Conservation (phyloP, 257 asterid genomes). For the Solanum chilense region DNA sequence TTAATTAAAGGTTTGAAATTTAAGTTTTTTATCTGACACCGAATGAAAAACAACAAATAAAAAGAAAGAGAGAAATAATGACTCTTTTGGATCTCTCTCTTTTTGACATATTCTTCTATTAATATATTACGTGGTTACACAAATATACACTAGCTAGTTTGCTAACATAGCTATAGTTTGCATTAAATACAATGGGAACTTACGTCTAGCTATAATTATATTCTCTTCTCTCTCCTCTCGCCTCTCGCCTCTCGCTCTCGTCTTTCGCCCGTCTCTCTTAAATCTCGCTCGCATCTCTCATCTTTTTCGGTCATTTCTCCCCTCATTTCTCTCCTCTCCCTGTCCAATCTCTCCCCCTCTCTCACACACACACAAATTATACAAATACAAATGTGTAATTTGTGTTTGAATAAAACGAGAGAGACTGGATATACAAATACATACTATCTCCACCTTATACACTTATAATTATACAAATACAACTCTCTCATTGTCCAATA, state of each 20-base stretch:
- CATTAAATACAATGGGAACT: neutral
- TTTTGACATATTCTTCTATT: too few species aligned
- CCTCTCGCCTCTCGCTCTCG: neutral
- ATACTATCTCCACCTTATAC: too few species aligned
- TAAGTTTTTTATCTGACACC: rapidly evolving
- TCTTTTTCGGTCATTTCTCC: too few species aligned
- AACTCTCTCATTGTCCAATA: neutral
- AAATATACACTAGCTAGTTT: too few species aligned
- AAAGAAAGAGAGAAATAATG: neutral
- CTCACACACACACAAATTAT: too few species aligned
- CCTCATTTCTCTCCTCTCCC: neutral
- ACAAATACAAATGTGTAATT: neutral
- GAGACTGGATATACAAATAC: neutral
- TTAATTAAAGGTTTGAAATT: too few species aligned
- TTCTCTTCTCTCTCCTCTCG: neutral
- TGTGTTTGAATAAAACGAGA: neutral
- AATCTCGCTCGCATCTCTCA: too few species aligned
- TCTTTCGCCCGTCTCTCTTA: neutral
- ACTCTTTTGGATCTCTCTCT: neutral
- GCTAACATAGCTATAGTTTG: neutral
- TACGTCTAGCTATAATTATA: too few species aligned
- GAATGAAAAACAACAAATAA: neutral
- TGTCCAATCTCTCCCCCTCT: too few species aligned
- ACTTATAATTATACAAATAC: neutral
- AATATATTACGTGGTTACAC: too few species aligned